Evolutionary conservation across 108 stramenopile genomes (phyloP).

Genomic region (Nannochloropsis oceanica): DNA sequence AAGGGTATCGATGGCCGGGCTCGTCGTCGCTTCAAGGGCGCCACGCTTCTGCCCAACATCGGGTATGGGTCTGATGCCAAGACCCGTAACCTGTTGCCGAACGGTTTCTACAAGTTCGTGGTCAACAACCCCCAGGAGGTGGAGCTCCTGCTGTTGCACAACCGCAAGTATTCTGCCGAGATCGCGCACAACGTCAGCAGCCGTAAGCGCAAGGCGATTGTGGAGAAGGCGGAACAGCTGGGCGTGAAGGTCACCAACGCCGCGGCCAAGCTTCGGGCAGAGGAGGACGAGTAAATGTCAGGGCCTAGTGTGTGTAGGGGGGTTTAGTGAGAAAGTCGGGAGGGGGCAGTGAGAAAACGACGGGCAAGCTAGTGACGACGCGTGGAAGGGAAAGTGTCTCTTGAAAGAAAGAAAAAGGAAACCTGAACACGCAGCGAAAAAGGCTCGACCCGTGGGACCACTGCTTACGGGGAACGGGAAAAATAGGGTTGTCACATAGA

Average conservation of each 20-base stretch:
- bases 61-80: conserved; percentile 96
- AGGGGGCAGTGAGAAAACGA: no score
- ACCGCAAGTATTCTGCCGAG: conserved; percentile 95
- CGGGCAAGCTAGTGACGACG: no score
- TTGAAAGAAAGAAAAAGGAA: no score
- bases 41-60: conserved; percentile 89
- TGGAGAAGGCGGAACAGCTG: conserved; percentile 93
- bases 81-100: conserved; percentile 89
- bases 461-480: no score
- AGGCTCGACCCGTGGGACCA: no score
- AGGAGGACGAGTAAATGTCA: conserved; percentile 50
- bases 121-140: conserved; percentile 88
- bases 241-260: conserved; percentile 80
- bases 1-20: conserved; percentile 99
- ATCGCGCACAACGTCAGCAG: conserved; percentile 85
- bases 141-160: conserved; percentile 99
- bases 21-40: conserved; percentile 98
- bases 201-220: conserved; percentile 78
- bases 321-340: no score
- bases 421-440: no score
- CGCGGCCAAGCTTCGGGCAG: conserved; percentile 69
- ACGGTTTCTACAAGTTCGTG: conserved; percentile 95
- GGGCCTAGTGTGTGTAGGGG: no score
- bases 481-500: no score
- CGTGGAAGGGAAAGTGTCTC: no score